Conservation (phyloP, 1,284 basidiomycete species). For the Ustilago trichophora region DNA sequence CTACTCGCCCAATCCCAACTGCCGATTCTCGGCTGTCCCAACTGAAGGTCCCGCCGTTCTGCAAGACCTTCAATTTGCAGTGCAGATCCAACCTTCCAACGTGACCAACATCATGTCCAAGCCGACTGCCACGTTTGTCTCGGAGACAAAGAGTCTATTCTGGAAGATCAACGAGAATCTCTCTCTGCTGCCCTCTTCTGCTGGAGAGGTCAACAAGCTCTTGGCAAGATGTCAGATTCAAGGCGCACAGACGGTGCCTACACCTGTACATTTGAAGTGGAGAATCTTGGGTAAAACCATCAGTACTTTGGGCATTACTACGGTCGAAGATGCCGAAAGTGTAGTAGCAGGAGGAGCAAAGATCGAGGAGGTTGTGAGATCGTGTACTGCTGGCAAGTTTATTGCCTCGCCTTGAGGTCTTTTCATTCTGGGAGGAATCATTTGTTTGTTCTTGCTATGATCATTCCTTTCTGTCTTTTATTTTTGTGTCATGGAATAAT, state of each 20-base stretch:
- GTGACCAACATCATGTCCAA: slow-evolving; percentile 70
- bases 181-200: not conserved
- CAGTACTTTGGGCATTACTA: slow-evolving; percentile 6
- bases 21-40: slow-evolving; percentile 1
- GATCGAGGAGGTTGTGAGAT: slow-evolving; percentile 35
- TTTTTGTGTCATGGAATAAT: slow-evolving; percentile 3
- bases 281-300: slow-evolving; percentile 66
- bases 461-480: not conserved
- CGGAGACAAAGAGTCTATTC: slow-evolving; percentile 65
- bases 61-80: slow-evolving; percentile 66
- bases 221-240: slow-evolving; percentile 69
- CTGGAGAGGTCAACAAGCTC: slow-evolving; percentile 66
- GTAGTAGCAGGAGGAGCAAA: not conserved
- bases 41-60: slow-evolving; percentile 7
- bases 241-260: slow-evolving; percentile 57
- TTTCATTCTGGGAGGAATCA: not conserved
- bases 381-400: slow-evolving; percentile 38
- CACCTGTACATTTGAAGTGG: slow-evolving; percentile 68
- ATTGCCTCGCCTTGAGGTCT: slow-evolving; percentile 30
- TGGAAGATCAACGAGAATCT: slow-evolving; percentile 67
- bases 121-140: slow-evolving; percentile 68
- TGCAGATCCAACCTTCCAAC: slow-evolving; percentile 66
- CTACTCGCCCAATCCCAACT: slow-evolving; percentile 66
- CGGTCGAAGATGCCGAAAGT: not conserved
- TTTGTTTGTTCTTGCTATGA: not conserved